Evolutionary conservation across 805 yeast genomes (phyloP).

Genomic region (Starmerella tilneyi): DNA sequence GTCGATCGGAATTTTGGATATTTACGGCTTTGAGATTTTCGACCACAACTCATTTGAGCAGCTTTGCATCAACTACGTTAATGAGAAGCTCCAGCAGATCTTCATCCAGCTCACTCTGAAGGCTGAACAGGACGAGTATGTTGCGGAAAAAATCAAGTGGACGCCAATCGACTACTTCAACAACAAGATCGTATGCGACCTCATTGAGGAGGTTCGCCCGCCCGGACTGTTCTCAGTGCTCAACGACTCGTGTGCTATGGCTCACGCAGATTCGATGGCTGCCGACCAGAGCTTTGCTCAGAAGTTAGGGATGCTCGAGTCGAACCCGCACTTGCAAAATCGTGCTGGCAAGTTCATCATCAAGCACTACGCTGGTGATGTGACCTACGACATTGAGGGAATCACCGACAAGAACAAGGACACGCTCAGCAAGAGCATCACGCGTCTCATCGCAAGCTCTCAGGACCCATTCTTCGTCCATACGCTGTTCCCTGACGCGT

Average conservation of each 20-base stretch:
- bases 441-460: slow-evolving; percentile 67
- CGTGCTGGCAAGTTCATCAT: slow-evolving; percentile 79
- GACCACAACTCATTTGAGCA: slow-evolving; percentile 93
- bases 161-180: slow-evolving; percentile 94
- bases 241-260: slow-evolving; percentile 95
- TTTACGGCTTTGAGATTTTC: slow-evolving; percentile 92
- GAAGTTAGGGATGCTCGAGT: slow-evolving; percentile 71
- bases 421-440: slow-evolving; percentile 75
- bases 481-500: slow-evolving; percentile 51
- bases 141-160: slow-evolving; percentile 91
- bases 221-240: slow-evolving; percentile 94
- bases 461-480: slow-evolving; percentile 48
- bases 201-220: slow-evolving; percentile 87
- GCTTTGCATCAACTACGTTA: slow-evolving; percentile 88
- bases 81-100: slow-evolving; percentile 91
- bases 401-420: slow-evolving; percentile 98
- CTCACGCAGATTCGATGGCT: slow-evolving; percentile 93
- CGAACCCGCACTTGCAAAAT: slow-evolving; percentile 79
- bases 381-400: slow-evolving; percentile 73
- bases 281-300: slow-evolving; percentile 95
- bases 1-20: slow-evolving; percentile 79
- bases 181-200: slow-evolving; percentile 90
- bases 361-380: slow-evolving; percentile 98
- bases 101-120: slow-evolving; percentile 91
- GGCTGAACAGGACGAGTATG: slow-evolving; percentile 96